A percentile compares a stretch with the other conserved stretches of the same genome.
Evolutionary conservation across 177 flowering plant genomes (phyloP).

Genomic region (Vitis hybrid): DNA sequence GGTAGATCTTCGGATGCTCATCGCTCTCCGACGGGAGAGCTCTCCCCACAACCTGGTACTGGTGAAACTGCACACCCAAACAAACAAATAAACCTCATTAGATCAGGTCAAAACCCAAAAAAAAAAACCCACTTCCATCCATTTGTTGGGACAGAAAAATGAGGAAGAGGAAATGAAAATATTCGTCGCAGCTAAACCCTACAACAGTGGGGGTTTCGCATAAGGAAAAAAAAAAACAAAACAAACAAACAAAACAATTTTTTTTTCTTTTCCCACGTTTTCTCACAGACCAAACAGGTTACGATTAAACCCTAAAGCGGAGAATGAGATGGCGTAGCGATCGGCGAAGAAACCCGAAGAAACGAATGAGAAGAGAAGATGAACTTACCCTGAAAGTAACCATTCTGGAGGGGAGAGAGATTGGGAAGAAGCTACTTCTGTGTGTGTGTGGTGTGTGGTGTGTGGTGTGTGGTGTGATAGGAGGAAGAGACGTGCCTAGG

Average conservation of each 20-base stretch:
- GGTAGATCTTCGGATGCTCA: constrained; percentile 61
- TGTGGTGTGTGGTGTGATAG: too few relatives aligned
- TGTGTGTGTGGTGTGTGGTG: not conserved
- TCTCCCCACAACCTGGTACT: constrained; percentile 68
- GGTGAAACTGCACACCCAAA: constrained; percentile 43
- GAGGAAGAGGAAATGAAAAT: too few relatives aligned
- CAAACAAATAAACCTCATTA: not conserved
- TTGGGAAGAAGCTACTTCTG: not conserved
- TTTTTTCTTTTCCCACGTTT: not conserved
- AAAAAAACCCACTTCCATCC: not conserved
- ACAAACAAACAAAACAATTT: too few relatives aligned
- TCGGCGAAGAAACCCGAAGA: not conserved
- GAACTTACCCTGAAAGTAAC: constrained; percentile 32
- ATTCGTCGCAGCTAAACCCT: too few relatives aligned
- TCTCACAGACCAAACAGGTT: not conserved
- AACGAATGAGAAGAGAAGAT: not conserved
- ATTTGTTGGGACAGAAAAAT: not conserved
- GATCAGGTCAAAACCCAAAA: not conserved
- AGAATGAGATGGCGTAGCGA: not conserved
- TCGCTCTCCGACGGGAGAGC: constrained; percentile 51
- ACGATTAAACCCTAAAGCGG: not conserved
- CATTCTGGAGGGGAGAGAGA: constrained; percentile 20
- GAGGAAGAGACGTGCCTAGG: not conserved
- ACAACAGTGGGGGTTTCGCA: too few relatives aligned
- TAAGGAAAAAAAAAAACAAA: too few relatives aligned